Evolutionary conservation across 805 yeast species (phyloP), one percentile per base, ranked within the genome.

Genomic region (Lipomyces lipofer): DNA sequence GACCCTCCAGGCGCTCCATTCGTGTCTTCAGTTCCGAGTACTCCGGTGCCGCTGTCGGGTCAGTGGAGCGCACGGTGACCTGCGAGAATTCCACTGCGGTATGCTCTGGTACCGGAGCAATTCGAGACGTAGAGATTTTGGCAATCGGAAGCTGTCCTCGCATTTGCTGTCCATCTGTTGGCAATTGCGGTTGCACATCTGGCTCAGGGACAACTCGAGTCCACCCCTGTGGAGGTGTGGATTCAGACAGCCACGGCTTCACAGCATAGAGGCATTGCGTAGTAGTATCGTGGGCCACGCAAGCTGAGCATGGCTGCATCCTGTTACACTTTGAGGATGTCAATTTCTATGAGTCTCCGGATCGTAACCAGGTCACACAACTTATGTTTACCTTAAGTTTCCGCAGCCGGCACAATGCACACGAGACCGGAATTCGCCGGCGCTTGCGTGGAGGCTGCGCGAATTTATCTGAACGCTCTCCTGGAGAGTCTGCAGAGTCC

Each of bases 391-490:
- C 63, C 49, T 59, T 59, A 21, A 59, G 49, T 44, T 59, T 59
- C 10, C 63, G 50, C 48, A 58, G 62, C 21, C 63, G 56, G 43
- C 63, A 59, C n/a, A 54, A 46, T 4, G 58, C 51, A 30, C 63
- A 59, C n/a, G 59, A 53, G 28, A 55, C 59, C 12, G 63, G 63
- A 17, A 58, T 38, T 9, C 63, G 49, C 13, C 53, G 38, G 12
- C 63, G 52, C 40, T 56, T 56, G n/a, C n/a, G n/a, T n/a, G n/a
- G n/a, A n/a, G n/a, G n/a, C n/a, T n/a, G n/a, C n/a, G n/a, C n/a
- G n/a, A n/a, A n/a, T n/a, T n/a, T n/a, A n/a, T n/a, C n/a, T n/a
- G n/a, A n/a, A n/a, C n/a, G n/a, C n/a, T n/a, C n/a, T n/a, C n/a
- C n/a, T n/a, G n/a, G n/a, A n/a, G n/a, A n/a, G n/a, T n/a, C n/a